phyloP scores from a whole-genome alignment of 2,329 filamentous ascomycete species.

The Botrytis porri region DNA sequence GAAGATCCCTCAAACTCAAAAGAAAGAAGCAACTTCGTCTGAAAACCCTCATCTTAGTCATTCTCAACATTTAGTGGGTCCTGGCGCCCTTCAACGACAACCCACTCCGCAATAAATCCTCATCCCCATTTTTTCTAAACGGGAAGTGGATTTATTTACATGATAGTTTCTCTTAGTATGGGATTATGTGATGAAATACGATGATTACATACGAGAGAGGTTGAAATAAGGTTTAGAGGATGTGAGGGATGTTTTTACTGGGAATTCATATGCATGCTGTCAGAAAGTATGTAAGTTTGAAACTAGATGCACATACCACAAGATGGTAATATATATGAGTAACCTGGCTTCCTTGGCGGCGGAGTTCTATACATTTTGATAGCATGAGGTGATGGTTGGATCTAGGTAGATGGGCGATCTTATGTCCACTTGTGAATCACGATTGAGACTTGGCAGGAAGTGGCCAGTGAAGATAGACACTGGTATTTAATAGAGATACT shows the following conservation, averaged over 20 bases:
- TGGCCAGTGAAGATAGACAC: neutral
- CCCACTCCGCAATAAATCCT: neutral
- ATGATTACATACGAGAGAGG: neutral
- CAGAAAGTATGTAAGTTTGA: neutral
- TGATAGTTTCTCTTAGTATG: neutral
- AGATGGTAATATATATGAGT: neutral
- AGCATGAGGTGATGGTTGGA: neutral
- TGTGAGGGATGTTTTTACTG: neutral
- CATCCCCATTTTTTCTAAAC: neutral
- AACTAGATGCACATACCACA: neutral
- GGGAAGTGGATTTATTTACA: neutral
- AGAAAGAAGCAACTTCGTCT: neutral
- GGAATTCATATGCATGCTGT: neutral
- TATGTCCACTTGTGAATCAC: neutral
- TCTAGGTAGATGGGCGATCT: neutral
- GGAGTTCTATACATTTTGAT: neutral
- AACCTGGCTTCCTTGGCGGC: neutral
- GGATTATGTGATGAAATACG: neutral
- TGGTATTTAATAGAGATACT: neutral
- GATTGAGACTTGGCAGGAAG: neutral
- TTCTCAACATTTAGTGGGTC: neutral
- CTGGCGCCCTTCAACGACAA: neutral
- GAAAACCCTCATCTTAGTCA: neutral
- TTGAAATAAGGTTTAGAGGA: constrained; percentile 1
- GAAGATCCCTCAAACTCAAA: neutral